phyloP scores from a whole-genome alignment of 345 rosid genomes.

The Hevea brasiliensis region DNA sequence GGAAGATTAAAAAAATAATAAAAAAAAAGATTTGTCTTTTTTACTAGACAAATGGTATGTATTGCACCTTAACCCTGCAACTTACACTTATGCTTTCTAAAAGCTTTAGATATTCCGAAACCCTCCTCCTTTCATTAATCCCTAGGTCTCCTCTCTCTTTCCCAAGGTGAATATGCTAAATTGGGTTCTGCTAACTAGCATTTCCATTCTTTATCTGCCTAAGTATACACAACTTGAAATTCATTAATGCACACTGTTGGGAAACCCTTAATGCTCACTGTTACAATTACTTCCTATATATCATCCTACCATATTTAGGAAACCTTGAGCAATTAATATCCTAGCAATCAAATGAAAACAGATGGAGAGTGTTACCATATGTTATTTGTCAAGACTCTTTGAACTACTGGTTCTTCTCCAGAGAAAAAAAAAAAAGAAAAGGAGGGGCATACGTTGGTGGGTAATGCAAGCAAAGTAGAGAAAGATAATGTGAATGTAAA shows the following conservation, averaged over 20 bases:
- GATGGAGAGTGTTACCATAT: background rate
- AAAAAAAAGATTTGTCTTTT: conserved; percentile 27
- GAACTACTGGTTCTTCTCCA: no score
- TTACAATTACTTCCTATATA: no score
- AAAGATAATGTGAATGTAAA: background rate
- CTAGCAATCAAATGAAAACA: no score
- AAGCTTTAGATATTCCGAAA: conserved; percentile 51
- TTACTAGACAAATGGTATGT: conserved; percentile 52
- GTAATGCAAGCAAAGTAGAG: conserved; percentile 16
- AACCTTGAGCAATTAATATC: no score
- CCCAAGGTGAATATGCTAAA: conserved; percentile 25
- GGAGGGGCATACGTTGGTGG: conserved; percentile 16
- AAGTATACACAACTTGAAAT: no score
- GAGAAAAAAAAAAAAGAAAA: background rate
- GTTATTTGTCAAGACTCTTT: background rate
- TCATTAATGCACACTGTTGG: no score
- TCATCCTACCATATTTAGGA: no score
- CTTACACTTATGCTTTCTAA: conserved; percentile 48
- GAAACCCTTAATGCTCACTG: no score
- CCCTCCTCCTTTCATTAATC: conserved; percentile 45
- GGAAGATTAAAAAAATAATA: conserved; percentile 26
- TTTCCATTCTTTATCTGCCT: no score
- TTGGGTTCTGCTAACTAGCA: background rate
- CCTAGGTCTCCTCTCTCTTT: conserved; percentile 31
- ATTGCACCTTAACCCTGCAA: conserved; percentile 44